These are phyloP conservation scores for Entophlyctis luteolus DNA, from an alignment of 192 early-diverging fungal genomes.

Conservation along the genomic window DNA sequence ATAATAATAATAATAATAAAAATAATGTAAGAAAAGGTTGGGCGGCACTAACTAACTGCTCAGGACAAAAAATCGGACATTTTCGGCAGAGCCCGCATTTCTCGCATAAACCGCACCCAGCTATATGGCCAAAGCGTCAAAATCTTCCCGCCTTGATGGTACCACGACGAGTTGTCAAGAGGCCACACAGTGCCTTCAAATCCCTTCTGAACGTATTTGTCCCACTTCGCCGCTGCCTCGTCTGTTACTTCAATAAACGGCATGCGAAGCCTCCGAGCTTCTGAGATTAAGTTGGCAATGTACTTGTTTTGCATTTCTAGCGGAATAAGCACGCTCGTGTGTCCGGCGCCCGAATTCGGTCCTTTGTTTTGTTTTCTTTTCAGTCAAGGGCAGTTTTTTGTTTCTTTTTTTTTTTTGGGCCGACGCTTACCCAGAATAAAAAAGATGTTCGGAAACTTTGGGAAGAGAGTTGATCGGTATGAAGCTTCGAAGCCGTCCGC, in stretches of 20 bases:
- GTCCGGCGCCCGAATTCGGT: slow-evolving; percentile 3
- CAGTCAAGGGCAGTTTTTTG: no score
- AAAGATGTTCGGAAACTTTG: slow-evolving; percentile 7
- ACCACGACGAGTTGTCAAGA: background rate
- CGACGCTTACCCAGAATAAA: background rate
- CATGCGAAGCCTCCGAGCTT: background rate
- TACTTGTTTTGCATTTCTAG: slow-evolving; percentile 4
- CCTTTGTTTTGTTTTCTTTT: no score
- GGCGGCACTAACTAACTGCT: no score
- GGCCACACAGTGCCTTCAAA: slow-evolving; percentile 13
- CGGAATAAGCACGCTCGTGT: background rate
- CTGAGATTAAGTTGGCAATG: background rate
- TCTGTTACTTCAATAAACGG: background rate
- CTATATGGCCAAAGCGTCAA: slow-evolving; percentile 11
- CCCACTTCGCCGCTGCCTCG: background rate
- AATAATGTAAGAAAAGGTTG: no score
- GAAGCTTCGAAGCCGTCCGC: background rate
- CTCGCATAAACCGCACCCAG: background rate
- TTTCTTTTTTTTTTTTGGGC: no score
- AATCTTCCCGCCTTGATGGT: background rate
- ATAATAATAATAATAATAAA: no score
- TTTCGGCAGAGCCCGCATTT: no score
- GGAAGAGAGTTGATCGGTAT: background rate
- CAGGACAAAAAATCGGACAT: no score
- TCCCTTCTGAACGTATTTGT: background rate